Evolutionary conservation across 2,329 filamentous ascomycete species (phyloP).

Genomic region (Penicillium sp.): DNA sequence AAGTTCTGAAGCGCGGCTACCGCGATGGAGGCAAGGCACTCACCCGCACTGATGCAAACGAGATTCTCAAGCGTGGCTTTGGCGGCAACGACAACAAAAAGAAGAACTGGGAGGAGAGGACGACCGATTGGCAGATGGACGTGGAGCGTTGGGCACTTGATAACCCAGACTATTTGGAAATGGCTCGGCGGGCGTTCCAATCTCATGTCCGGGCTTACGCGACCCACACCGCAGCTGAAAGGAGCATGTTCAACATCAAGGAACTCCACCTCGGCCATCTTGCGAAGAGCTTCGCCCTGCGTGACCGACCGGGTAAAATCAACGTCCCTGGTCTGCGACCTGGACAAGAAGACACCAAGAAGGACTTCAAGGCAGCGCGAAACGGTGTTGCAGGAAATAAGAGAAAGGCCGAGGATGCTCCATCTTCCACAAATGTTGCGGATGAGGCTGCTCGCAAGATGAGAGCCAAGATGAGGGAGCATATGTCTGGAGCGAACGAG

Average conservation of each 20-base stretch:
- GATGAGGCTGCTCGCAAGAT: slow-evolving; percentile 46
- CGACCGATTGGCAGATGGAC: slow-evolving; percentile 60
- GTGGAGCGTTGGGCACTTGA: slow-evolving; percentile 58
- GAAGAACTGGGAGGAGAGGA: slow-evolving; percentile 54
- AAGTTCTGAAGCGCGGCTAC: slow-evolving; percentile 64
- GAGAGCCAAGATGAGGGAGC: slow-evolving; percentile 46
- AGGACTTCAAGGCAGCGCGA: slow-evolving; percentile 40
- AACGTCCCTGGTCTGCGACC: slow-evolving; percentile 44
- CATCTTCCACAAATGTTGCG: slow-evolving; percentile 28
- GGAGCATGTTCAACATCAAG: slow-evolving; percentile 82
- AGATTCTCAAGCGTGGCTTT: slow-evolving; percentile 60
- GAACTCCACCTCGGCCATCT: slow-evolving; percentile 83
- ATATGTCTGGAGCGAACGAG: slow-evolving; percentile 46
- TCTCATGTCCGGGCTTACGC: slow-evolving; percentile 91
- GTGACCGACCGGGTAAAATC: slow-evolving; percentile 81
- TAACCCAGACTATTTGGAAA: slow-evolving; percentile 62
- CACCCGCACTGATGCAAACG: slow-evolving; percentile 53
- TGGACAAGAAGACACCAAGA: slow-evolving; percentile 40
- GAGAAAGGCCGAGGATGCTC: slow-evolving; percentile 26
- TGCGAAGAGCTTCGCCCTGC: slow-evolving; percentile 82
- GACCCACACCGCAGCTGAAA: slow-evolving; percentile 78
- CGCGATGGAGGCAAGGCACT: slow-evolving; percentile 56
- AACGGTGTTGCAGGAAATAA: slow-evolving; percentile 30
- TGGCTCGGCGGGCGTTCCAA: slow-evolving; percentile 76
- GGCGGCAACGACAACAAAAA: slow-evolving; percentile 37